Evolutionary conservation across 2,329 filamentous ascomycete genomes (phyloP).

Genomic region (Paecilomyces variotii): DNA sequence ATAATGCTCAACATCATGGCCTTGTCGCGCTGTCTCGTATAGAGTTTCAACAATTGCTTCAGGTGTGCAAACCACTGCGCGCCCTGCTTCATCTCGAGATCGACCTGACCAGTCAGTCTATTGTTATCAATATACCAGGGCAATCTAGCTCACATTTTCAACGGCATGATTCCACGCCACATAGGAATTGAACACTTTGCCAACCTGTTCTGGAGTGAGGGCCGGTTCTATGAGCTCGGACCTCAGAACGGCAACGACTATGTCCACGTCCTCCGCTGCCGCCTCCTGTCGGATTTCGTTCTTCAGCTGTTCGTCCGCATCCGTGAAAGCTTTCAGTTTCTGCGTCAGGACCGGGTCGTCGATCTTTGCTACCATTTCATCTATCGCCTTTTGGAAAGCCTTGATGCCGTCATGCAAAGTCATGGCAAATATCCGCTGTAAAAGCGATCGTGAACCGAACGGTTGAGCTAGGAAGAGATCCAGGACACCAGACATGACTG

Average conservation of each 20-base stretch:
- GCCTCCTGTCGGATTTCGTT: conserved; percentile 66
- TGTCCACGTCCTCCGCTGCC: conserved; percentile 63
- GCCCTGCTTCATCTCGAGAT: conserved; percentile 79
- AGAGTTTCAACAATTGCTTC: conserved; percentile 89
- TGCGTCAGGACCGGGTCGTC: conserved; percentile 69
- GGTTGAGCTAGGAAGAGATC: conserved; percentile 95
- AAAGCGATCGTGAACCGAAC: conserved; percentile 78
- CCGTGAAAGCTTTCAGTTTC: conserved; percentile 73
- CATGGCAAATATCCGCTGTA: conserved; percentile 91
- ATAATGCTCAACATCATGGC: conserved; percentile 93
- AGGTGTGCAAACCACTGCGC: conserved; percentile 89
- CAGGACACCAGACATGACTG: conserved; percentile 91
- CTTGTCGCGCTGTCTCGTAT: conserved; percentile 88
- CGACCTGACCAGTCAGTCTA: conserved; percentile 40
- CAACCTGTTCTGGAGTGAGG: conserved; percentile 66
- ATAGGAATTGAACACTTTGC: conserved; percentile 84
- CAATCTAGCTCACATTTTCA: conserved; percentile 55
- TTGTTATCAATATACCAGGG: conserved; percentile 2
- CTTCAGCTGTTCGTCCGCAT: conserved; percentile 69
- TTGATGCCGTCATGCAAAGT: conserved; percentile 86
- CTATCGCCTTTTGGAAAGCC: conserved; percentile 78
- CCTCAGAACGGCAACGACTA: conserved; percentile 76
- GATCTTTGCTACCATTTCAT: conserved; percentile 66
- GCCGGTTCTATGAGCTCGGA: conserved; percentile 68
- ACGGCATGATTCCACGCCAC: conserved; percentile 94